phyloP scores from a whole-genome alignment of 768 basidiomycete species.

The Russula brevipes region DNA sequence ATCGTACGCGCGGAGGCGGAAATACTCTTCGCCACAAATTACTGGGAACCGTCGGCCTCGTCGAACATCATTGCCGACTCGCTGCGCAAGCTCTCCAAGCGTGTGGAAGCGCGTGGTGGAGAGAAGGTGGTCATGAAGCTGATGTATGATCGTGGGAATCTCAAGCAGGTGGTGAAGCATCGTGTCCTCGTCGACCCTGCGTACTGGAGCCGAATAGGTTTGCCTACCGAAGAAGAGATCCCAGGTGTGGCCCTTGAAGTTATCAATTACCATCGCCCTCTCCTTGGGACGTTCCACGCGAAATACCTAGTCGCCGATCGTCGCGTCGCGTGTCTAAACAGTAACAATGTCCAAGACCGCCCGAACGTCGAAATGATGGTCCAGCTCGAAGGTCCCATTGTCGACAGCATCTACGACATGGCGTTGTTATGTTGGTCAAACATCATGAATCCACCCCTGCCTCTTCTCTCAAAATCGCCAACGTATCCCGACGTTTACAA shows the following conservation, averaged over 20 bases:
- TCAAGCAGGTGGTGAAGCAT: conserved; percentile 45
- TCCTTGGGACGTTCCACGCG: conserved; percentile 65
- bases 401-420: conserved; percentile 65
- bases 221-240: conserved; percentile 52
- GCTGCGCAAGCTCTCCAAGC: conserved; percentile 35
- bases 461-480: conserved; percentile 36
- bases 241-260: conserved; percentile 58
- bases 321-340: conserved; percentile 58
- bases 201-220: conserved; percentile 45
- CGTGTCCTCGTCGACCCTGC: conserved; percentile 44
- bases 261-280: conserved; percentile 49
- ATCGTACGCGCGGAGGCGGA: conserved; percentile 59
- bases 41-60: conserved; percentile 49
- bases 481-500: conserved; percentile 36
- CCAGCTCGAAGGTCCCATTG: conserved; percentile 66
- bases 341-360: conserved; percentile 63
- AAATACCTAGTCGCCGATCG: conserved; percentile 68
- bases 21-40: conserved; percentile 65
- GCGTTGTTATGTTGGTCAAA: conserved; percentile 59
- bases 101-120: conserved; percentile 40
- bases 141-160: conserved; percentile 63
- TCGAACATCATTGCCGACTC: conserved; percentile 46
- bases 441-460: conserved; percentile 42
- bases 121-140: conserved; percentile 57
- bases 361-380: conserved; percentile 57